Percentiles rank a stretch among this genome's conserved stretches.
Conservation (phyloP, 148 eudicot genomes). For the Pouteria glomerata region DNA sequence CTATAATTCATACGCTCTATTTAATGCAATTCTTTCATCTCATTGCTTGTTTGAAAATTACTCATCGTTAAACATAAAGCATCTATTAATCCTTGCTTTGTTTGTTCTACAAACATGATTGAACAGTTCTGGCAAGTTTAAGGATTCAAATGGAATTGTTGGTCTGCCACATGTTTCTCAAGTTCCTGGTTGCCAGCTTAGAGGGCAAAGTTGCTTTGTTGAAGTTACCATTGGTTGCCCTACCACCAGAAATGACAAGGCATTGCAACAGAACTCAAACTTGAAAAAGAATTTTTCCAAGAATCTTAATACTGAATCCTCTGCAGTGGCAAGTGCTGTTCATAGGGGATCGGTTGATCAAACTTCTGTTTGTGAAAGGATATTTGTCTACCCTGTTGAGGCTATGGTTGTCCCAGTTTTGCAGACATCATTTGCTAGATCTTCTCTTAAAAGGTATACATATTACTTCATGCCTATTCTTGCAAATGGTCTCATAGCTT, state of each 20-base stretch:
- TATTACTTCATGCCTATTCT: slow-evolving; percentile 5
- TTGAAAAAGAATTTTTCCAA: slow-evolving; percentile 27
- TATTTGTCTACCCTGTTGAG: slow-evolving; percentile 77
- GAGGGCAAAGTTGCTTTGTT: slow-evolving; percentile 67
- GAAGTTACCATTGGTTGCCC: slow-evolving; percentile 80
- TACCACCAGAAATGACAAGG: slow-evolving; percentile 34
- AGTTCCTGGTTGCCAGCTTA: slow-evolving; percentile 55
- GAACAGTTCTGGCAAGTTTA: slow-evolving; percentile 62
- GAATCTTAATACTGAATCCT: slow-evolving; percentile 28
- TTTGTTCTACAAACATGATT: slow-evolving; percentile 16
- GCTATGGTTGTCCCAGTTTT: slow-evolving; percentile 88
- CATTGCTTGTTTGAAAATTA: neutral
- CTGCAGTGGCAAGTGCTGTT: slow-evolving; percentile 28
- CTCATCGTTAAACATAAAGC: neutral
- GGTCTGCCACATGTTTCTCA: slow-evolving; percentile 64
- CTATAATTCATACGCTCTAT: neutral
- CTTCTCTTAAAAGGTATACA: slow-evolving; percentile 70
- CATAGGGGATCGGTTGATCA: slow-evolving; percentile 37
- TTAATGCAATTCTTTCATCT: neutral
- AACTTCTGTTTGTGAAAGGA: slow-evolving; percentile 47
- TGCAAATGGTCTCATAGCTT: neutral
- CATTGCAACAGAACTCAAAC: slow-evolving; percentile 25
- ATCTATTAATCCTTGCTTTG: neutral
- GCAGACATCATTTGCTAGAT: slow-evolving; percentile 76
- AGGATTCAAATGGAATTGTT: slow-evolving; percentile 51